Percentiles rank a stretch among this genome's conserved stretches.
These are phyloP conservation scores for Paecilomyces sp. DNA, from an alignment of 2,329 filamentous ascomycete genomes.

Conservation along the genomic window DNA sequence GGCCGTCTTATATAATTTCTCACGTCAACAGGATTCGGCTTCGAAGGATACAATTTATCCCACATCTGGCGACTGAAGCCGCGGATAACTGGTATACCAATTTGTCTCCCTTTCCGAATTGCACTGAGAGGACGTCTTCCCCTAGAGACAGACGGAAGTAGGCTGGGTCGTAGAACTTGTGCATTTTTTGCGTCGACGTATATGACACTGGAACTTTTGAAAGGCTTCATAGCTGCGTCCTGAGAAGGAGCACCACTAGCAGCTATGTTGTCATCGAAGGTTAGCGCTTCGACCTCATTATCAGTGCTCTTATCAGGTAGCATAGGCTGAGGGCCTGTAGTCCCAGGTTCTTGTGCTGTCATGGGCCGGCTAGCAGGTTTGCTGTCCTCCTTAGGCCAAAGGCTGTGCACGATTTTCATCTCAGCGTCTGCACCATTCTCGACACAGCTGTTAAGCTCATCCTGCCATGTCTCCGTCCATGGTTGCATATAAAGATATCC, in stretches of 20 bases:
- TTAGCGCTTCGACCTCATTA: slow-evolving; percentile 4
- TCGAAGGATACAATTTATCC: slow-evolving; percentile 61
- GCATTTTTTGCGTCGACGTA: slow-evolving; percentile 73
- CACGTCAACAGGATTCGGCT: slow-evolving; percentile 33
- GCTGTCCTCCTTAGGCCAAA: slow-evolving; percentile 63
- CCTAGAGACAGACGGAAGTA: slow-evolving; percentile 80
- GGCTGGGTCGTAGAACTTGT: slow-evolving; percentile 76
- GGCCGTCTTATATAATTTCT: slow-evolving; percentile 34
- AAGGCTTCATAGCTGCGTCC: slow-evolving; percentile 49
- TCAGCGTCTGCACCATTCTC: slow-evolving; percentile 86
- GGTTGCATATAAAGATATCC: slow-evolving; percentile 80
- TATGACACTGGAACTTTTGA: slow-evolving; percentile 72
- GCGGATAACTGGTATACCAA: slow-evolving; percentile 81
- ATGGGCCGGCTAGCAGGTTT: slow-evolving; percentile 26
- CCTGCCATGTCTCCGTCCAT: slow-evolving; percentile 87
- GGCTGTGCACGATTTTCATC: slow-evolving; percentile 75
- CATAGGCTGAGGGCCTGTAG: slow-evolving; percentile 15
- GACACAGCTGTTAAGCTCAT: slow-evolving; percentile 82
- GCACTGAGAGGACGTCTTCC: slow-evolving; percentile 73
- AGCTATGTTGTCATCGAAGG: slow-evolving; percentile 33
- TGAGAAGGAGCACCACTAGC: slow-evolving; percentile 33
- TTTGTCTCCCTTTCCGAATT: slow-evolving; percentile 72
- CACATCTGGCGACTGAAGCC: slow-evolving; percentile 76
- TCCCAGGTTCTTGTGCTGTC: slow-evolving; percentile 31
- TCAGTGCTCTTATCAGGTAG: slow-evolving; percentile 6